A percentile compares a stretch with the other conserved stretches of the same genome.
phyloP scores from a whole-genome alignment of 2,329 filamentous ascomycete genomes.

The Ascomycota sp. region DNA sequence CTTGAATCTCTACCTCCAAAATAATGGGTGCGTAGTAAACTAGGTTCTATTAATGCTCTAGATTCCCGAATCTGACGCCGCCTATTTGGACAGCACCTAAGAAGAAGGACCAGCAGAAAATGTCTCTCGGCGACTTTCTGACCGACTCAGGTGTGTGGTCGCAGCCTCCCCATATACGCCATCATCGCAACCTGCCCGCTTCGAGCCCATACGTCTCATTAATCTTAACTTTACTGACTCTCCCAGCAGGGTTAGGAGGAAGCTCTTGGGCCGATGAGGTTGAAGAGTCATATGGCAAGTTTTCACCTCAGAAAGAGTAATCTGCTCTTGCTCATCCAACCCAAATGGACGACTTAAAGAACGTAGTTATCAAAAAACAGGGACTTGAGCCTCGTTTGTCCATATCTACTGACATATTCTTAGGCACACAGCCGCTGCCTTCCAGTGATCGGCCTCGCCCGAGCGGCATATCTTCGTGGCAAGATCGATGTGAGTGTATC shows the following conservation, averaged over 20 bases:
- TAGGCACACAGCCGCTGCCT: constrained; percentile 36
- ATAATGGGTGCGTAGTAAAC: too few relatives aligned
- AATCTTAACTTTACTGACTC: constrained; percentile 1
- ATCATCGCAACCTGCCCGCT: too few relatives aligned
- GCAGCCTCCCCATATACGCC: constrained; percentile 3
- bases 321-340: too few relatives aligned
- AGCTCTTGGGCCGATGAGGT: constrained; percentile 98
- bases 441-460: constrained; percentile 23
- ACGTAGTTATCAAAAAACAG: too few relatives aligned
- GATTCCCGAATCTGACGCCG: constrained; percentile 3
- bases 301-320: too few relatives aligned
- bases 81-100: constrained; percentile 47
- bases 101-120: constrained; percentile 88
- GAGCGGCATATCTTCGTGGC: constrained; percentile 17
- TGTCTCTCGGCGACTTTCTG: constrained; percentile 94
- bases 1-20: too few relatives aligned
- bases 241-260: constrained; percentile 27
- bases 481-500: constrained; percentile 20
- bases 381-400: too few relatives aligned
- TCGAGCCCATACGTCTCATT: too few relatives aligned
- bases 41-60: too few relatives aligned
- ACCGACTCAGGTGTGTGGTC: constrained; percentile 58
- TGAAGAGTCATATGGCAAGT: constrained; percentile 68
- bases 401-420: constrained; percentile 7
- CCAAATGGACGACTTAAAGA: too few relatives aligned